phyloP scores from a whole-genome alignment of 164 flowering plant genomes.

The Macadamia integrifolia region DNA sequence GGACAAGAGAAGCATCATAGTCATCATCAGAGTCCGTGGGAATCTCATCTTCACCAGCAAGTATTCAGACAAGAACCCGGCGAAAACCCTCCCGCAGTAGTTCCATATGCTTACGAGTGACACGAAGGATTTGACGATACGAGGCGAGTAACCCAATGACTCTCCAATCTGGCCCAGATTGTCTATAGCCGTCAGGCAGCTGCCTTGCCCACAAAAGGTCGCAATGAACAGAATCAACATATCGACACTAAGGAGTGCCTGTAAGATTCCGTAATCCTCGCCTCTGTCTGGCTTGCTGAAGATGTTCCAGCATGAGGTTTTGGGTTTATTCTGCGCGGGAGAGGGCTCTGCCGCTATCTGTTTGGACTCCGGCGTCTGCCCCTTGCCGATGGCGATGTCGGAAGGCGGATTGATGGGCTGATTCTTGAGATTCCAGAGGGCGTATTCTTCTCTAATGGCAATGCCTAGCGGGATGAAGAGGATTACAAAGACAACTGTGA shows the following conservation, averaged over 20 bases:
- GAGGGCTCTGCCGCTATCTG: neutral
- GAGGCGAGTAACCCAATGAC: constrained; percentile 18
- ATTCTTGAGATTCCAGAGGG: constrained; percentile 24
- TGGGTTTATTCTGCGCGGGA: constrained; percentile 1
- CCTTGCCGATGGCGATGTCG: neutral
- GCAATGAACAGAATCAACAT: constrained; percentile 18
- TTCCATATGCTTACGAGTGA: constrained; percentile 62
- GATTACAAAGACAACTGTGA: constrained; percentile 27
- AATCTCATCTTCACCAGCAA: constrained; percentile 23
- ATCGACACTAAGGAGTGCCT: constrained; percentile 18
- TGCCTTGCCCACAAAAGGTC: constrained; percentile 11
- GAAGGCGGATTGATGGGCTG: constrained; percentile 2
- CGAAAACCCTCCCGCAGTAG: constrained; percentile 47
- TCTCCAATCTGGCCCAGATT: constrained; percentile 28
- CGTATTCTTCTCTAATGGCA: constrained; percentile 36
- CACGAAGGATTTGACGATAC: constrained; percentile 13
- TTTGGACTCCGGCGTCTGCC: neutral
- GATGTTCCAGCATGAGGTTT: neutral
- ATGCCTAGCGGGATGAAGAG: constrained; percentile 41
- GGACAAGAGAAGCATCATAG: constrained; percentile 26
- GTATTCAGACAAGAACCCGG: constrained; percentile 49
- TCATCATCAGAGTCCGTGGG: constrained; percentile 49
- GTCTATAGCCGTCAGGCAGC: constrained; percentile 16
- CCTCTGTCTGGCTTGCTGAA: constrained; percentile 16
- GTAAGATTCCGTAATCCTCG: constrained; percentile 21